Conservation (phyloP, 169 alveolate species). For the Plasmodium inui region DNA sequence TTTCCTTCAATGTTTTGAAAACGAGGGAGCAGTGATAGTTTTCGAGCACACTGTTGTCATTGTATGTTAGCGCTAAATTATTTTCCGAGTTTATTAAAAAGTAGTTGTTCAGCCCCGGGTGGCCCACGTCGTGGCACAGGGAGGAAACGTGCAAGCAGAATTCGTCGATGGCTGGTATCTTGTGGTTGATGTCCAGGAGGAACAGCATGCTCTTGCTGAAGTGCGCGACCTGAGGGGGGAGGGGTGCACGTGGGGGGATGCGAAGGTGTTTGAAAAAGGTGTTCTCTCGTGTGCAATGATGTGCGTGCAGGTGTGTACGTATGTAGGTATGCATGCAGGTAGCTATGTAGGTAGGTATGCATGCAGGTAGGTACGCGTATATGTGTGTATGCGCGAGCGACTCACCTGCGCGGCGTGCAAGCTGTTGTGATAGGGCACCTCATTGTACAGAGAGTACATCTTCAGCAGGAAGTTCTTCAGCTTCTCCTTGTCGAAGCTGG, state of each 20-base stretch:
- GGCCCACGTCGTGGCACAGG: conserved; percentile 94
- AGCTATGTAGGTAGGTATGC: not conserved
- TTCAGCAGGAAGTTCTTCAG: conserved; percentile 48
- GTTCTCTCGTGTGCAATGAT: not conserved
- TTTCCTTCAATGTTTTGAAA: conserved; percentile 82
- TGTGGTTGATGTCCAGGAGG: conserved; percentile 38
- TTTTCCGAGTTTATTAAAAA: conserved; percentile 87
- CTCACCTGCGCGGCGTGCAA: conserved; percentile 63
- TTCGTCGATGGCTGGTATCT: conserved; percentile 58
- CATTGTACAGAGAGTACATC: conserved; percentile 36
- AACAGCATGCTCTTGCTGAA: conserved; percentile 71
- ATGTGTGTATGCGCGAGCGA: not conserved
- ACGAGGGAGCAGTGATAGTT: conserved; percentile 93
- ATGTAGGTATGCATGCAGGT: not conserved
- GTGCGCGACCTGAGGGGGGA: conserved; percentile 43
- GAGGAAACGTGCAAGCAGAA: conserved; percentile 76
- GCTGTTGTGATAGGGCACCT: conserved; percentile 60
- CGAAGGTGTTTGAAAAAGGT: not conserved
- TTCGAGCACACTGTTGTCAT: conserved; percentile 93
- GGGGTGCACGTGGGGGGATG: not conserved
- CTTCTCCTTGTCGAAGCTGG: conserved; percentile 38
- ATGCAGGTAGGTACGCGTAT: not conserved
- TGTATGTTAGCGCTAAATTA: conserved; percentile 91
- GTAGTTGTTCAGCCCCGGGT: conserved; percentile 91
- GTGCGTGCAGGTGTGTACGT: not conserved